phyloP scores from a whole-genome alignment of 2,329 filamentous ascomycete species.

The Colletotrichum sp. region DNA sequence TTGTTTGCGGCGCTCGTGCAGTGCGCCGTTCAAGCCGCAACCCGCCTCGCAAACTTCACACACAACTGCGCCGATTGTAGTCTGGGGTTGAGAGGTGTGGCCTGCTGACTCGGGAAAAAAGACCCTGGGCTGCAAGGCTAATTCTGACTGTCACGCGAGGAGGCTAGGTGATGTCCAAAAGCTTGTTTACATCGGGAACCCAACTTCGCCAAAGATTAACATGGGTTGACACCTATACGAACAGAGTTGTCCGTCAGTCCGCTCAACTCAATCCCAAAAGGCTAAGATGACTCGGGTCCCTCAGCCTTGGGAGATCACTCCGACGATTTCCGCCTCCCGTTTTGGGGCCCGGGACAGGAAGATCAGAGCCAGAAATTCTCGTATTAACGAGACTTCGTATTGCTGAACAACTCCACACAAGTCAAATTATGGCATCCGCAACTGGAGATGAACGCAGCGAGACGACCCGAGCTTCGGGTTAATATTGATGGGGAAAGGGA shows the following conservation, averaged over 20 bases:
- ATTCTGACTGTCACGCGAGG: not conserved
- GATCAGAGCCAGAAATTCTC: not conserved
- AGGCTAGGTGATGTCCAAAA: not conserved
- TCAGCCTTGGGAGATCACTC: not conserved
- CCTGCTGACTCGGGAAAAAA: not conserved
- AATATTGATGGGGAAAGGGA: not conserved
- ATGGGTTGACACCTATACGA: not conserved
- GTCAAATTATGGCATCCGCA: not conserved
- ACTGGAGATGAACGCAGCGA: not conserved
- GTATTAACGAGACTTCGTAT: not conserved
- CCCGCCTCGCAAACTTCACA: not conserved
- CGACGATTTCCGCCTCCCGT: not conserved
- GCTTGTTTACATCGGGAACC: not conserved
- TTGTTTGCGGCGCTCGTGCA: conserved; percentile 9
- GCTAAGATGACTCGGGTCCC: not conserved
- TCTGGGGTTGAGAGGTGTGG: not conserved
- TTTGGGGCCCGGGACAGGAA: not conserved
- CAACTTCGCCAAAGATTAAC: not conserved
- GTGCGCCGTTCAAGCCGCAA: conserved; percentile 1
- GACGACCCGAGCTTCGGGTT: not conserved
- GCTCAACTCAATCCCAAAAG: not conserved
- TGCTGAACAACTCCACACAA: not conserved
- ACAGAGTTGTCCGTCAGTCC: not conserved
- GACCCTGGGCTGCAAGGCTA: not conserved
- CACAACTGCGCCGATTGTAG: not conserved